phyloP scores from a whole-genome alignment of 2,329 filamentous ascomycete species.

The Pyrenochaeta sp. region DNA sequence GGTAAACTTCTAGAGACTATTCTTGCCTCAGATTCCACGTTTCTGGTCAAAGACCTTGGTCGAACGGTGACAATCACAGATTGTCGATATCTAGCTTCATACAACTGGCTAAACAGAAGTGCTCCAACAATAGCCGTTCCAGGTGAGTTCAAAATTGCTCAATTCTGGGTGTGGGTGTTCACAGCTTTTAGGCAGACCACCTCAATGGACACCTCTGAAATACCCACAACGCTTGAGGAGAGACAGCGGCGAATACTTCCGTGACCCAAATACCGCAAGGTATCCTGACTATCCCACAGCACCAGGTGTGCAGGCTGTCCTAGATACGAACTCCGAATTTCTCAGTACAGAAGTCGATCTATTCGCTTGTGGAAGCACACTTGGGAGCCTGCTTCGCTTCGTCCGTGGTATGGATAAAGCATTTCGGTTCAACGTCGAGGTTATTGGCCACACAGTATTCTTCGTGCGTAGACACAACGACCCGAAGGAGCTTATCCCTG shows the following conservation, averaged over 20 bases:
- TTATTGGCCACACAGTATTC: conserved; percentile 66
- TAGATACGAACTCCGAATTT: conserved; percentile 50
- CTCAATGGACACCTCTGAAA: conserved; percentile 58
- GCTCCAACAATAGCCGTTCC: conserved; percentile 48
- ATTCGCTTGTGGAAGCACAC: conserved; percentile 66
- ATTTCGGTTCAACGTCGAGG: conserved; percentile 68
- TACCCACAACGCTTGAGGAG: conserved; percentile 44
- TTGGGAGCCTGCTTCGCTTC: conserved; percentile 69
- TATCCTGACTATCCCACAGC: conserved; percentile 61
- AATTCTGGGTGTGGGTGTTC: not conserved
- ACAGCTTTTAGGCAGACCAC: conserved; percentile 55
- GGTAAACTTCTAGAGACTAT: conserved; percentile 36
- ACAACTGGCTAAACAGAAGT: conserved; percentile 57
- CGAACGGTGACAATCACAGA: conserved; percentile 44
- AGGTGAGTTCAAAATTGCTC: conserved; percentile 21
- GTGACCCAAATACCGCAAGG: conserved; percentile 62
- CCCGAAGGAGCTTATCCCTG: conserved; percentile 63
- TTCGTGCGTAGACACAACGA: conserved; percentile 69
- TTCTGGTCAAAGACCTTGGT: not conserved
- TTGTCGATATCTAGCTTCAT: conserved; percentile 57
- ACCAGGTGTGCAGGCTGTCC: conserved; percentile 55
- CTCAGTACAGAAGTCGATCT: conserved; percentile 57
- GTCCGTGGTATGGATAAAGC: conserved; percentile 52
- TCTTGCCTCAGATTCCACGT: conserved; percentile 14
- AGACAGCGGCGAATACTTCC: conserved; percentile 61